phyloP scores from a whole-genome alignment of 2,329 filamentous ascomycete species.

The Endoconidiophora laricicola region DNA sequence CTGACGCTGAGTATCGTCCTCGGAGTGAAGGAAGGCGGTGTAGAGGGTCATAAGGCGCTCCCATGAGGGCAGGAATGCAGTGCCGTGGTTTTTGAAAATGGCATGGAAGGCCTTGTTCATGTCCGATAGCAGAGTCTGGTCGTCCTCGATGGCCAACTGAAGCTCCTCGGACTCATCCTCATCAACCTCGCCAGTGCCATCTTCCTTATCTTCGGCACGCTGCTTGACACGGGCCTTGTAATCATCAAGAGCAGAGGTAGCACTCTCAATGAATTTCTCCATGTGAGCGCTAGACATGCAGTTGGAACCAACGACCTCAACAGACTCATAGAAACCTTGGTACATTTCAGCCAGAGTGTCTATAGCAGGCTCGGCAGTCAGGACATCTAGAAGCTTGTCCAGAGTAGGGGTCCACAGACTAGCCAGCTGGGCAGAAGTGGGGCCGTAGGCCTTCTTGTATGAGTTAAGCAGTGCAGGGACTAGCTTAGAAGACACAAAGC shows the following conservation, averaged over 20 bases:
- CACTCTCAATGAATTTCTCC: constrained; percentile 71
- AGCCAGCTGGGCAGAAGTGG: constrained; percentile 61
- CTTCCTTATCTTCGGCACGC: constrained; percentile 66
- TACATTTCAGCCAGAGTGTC: constrained; percentile 98
- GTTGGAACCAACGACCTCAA: constrained; percentile 80
- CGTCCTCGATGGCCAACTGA: constrained; percentile 85
- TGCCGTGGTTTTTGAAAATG: constrained; percentile 92
- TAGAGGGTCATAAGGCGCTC: constrained; percentile 74
- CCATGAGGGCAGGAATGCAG: constrained; percentile 73
- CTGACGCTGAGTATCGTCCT: constrained; percentile 80
- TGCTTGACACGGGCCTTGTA: constrained; percentile 76
- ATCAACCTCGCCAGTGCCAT: constrained; percentile 61
- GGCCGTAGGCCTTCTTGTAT: constrained; percentile 82
- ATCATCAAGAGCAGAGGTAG: constrained; percentile 73
- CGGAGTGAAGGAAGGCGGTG: constrained; percentile 62
- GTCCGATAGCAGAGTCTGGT: constrained; percentile 88
- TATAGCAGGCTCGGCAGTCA: constrained; percentile 85
- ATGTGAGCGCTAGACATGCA: constrained; percentile 67
- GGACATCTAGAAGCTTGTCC: constrained; percentile 80
- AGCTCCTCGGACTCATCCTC: constrained; percentile 81
- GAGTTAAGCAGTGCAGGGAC: constrained; percentile 86
- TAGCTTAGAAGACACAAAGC: constrained; percentile 85
- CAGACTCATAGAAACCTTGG: constrained; percentile 97
- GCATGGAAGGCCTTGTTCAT: constrained; percentile 99
- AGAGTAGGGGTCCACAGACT: constrained; percentile 73